phyloP scores from a whole-genome alignment of 2,329 filamentous ascomycete genomes.

The Colletotrichum kahawae region DNA sequence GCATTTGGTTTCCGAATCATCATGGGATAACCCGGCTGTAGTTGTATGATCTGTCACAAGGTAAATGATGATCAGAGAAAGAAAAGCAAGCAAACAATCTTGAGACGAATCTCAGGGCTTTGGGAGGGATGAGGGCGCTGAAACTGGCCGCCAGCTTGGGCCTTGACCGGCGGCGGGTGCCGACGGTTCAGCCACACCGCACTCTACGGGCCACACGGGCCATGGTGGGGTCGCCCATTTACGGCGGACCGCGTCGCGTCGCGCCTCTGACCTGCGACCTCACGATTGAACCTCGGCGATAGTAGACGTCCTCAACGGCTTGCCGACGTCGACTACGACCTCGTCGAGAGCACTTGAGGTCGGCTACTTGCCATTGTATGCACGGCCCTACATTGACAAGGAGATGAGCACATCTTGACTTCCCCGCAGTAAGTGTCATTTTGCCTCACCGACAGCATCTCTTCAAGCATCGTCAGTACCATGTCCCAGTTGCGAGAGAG shows the following conservation, averaged over 20 bases:
- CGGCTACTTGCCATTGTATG: background rate
- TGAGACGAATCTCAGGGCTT: background rate
- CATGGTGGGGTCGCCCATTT: conserved; percentile 1
- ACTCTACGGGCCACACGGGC: background rate
- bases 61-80: background rate
- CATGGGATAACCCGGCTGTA: background rate
- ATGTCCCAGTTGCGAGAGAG: background rate
- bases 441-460: background rate
- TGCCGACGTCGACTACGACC: background rate
- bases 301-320: background rate
- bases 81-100: background rate
- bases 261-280: conserved; percentile 8
- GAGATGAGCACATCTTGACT: background rate
- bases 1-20: background rate
- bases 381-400: background rate
- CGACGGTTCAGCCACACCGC: background rate
- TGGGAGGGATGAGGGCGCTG: background rate
- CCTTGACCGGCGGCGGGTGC: background rate
- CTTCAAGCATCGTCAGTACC: background rate
- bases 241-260: conserved; percentile 17
- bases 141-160: background rate
- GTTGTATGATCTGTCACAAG: background rate
- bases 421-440: background rate
- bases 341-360: background rate
- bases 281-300: conserved; percentile 6